Evolutionary conservation across 768 basidiomycete species (phyloP), one percentile per base, ranked within the genome.

Genomic region (Collybia sordida): DNA sequence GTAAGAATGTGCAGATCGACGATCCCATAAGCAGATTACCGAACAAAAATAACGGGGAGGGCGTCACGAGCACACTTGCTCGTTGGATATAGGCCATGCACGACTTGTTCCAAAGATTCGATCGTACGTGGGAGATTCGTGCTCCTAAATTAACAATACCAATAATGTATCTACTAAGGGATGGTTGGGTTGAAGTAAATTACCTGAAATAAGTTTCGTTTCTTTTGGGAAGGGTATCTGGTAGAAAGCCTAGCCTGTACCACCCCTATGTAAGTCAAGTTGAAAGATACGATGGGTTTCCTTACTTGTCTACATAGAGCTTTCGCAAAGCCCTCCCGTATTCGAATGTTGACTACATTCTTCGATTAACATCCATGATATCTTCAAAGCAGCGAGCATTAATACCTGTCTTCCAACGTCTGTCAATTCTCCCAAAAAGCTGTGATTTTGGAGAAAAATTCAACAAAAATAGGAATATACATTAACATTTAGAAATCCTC

Each of bases 51-150:
- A 0, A 73, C 63, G 11, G 86, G 85, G 14, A 74, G 53, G 11
- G 73, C 68, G n/a, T 64, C 63, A 12, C 67, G 56, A 6, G 64
- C 65, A 54, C 78, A 82, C 59, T 80, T 80, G 3, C 65, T 53
- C 6, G 69, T 65, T 1, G 86, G 86, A 57, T 90, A 92, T 41
- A 93, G 63, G 1, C 89, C 89, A 43, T 83, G 75, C n/a, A 88
- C 71, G 28, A 91, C 72, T 54, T 92, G 83, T 55, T 87, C 83
- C 15, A 90, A 66, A 0, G 84, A 84, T 57, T 91, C 87, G 14
- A 85, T 82, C 4, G 89, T 91, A 27, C 90, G 75, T 0, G 88
- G 80, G 64, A 93, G 81, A 59, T 88, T 86, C 2, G 90, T 93
- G 14, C 81, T 86, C 41, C 85, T 84, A 43, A 7, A 35, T 42